A percentile compares a stretch with the other conserved stretches of the same genome.
phyloP scores from a whole-genome alignment of 495 filamentous ascomycete genomes.

The Neurospora sp. region DNA sequence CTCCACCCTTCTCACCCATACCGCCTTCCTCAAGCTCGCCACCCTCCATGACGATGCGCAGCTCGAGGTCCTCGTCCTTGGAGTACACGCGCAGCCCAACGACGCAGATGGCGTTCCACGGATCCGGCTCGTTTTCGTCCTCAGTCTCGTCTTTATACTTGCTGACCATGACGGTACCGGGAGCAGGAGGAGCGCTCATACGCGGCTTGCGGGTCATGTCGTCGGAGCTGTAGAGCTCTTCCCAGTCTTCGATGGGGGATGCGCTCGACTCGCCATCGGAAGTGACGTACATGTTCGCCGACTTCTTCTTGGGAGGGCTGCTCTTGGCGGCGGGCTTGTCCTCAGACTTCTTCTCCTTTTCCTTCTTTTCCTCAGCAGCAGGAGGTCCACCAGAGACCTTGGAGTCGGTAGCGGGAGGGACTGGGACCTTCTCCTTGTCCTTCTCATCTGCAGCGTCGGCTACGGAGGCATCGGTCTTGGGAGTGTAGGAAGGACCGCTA shows the following conservation, averaged over 20 bases:
- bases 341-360: neutral
- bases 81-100: slow-evolving; percentile 41
- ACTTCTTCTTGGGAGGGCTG: slow-evolving; percentile 8
- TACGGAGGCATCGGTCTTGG: slow-evolving; percentile 19
- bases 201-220: slow-evolving; percentile 41
- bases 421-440: slow-evolving; percentile 21
- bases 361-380: neutral
- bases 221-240: slow-evolving; percentile 39
- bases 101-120: slow-evolving; percentile 43
- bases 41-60: slow-evolving; percentile 39
- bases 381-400: slow-evolving; percentile 19
- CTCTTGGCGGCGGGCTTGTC: slow-evolving; percentile 1
- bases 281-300: slow-evolving; percentile 20
- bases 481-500: slow-evolving; percentile 18
- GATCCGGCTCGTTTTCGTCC: slow-evolving; percentile 37
- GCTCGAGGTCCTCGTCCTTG: slow-evolving; percentile 35
- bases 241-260: slow-evolving; percentile 41
- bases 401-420: slow-evolving; percentile 12
- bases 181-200: slow-evolving; percentile 19
- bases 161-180: slow-evolving; percentile 22
- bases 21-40: slow-evolving; percentile 38
- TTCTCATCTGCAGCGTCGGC: slow-evolving; percentile 11
- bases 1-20: slow-evolving; percentile 41
- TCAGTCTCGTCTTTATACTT: slow-evolving; percentile 32
- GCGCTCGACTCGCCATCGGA: slow-evolving; percentile 39